Conservation (phyloP, 2,329 filamentous ascomycete genomes). For the Macroventuria anomochaeta region DNA sequence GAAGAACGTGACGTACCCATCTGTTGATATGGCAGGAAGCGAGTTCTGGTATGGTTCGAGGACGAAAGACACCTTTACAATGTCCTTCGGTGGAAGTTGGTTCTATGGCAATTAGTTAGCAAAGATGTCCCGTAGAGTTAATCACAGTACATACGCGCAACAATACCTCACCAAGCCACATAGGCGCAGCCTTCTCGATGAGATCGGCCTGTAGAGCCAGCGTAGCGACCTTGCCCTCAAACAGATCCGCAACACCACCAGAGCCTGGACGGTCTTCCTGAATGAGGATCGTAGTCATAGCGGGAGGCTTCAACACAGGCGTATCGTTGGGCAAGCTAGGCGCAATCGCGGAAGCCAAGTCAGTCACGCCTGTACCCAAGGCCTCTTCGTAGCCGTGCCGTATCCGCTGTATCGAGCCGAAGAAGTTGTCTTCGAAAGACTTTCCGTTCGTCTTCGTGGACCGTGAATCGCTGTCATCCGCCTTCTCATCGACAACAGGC, state of each 20-base stretch:
- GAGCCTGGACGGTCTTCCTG: slow-evolving; percentile 69
- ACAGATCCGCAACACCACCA: slow-evolving; percentile 79
- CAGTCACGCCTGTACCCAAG: slow-evolving; percentile 57
- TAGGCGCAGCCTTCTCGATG: slow-evolving; percentile 84
- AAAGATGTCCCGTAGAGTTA: too few species aligned
- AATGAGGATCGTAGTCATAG: slow-evolving; percentile 67
- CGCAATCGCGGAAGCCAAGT: slow-evolving; percentile 68
- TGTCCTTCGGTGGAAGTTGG: slow-evolving; percentile 82
- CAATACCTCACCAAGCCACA: slow-evolving; percentile 90
- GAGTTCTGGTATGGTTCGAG: slow-evolving; percentile 79
- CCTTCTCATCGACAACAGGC: slow-evolving; percentile 76
- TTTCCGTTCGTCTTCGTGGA: slow-evolving; percentile 69
- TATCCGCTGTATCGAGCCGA: slow-evolving; percentile 75
- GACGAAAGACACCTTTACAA: slow-evolving; percentile 93
- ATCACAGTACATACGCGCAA: slow-evolving; percentile 71
- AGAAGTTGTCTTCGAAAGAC: slow-evolving; percentile 76
- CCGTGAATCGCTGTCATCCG: slow-evolving; percentile 65
- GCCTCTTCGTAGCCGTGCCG: slow-evolving; percentile 75
- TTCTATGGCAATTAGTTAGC: slow-evolving; percentile 63
- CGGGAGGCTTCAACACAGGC: slow-evolving; percentile 75
- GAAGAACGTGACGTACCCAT: slow-evolving; percentile 63
- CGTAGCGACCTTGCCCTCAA: slow-evolving; percentile 83
- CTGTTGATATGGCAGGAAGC: slow-evolving; percentile 76
- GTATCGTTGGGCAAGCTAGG: slow-evolving; percentile 77
- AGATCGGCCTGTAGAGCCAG: slow-evolving; percentile 78